Conservation (phyloP, 805 yeast genomes). For the Jamesozyma lodderae region DNA sequence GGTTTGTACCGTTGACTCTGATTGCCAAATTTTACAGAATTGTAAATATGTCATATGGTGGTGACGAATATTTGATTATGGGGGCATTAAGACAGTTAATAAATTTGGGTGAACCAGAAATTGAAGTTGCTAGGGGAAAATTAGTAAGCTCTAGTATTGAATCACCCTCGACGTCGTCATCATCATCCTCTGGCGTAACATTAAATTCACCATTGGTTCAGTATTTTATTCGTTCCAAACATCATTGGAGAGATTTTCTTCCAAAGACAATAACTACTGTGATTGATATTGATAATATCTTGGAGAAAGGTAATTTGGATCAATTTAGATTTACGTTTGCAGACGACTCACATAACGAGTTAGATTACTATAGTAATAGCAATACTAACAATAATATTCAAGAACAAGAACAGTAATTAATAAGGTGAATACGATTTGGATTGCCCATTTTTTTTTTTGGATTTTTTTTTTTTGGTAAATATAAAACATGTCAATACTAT, state of each 20-base stretch:
- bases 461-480: too few relatives aligned
- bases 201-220: neutral
- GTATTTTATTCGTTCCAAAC: slow-evolving; percentile 1
- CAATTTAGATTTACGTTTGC: too few relatives aligned
- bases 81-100: slow-evolving; percentile 25
- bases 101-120: slow-evolving; percentile 16
- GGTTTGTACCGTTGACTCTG: slow-evolving; percentile 21
- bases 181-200: neutral
- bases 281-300: neutral
- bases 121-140: slow-evolving; percentile 17
- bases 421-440: too few relatives aligned
- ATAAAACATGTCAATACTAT: too few relatives aligned
- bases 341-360: too few relatives aligned
- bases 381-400: too few relatives aligned
- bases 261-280: neutral
- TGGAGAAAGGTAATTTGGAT: neutral
- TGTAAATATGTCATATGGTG: slow-evolving; percentile 42
- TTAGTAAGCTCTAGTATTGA: neutral
- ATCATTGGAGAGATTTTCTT: neutral
- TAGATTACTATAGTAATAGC: too few relatives aligned
- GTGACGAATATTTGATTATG: slow-evolving; percentile 12
- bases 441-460: too few relatives aligned
- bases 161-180: neutral
- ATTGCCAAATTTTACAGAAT: slow-evolving; percentile 29
- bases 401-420: too few relatives aligned